Base-by-base conservation (phyloP, 805 yeast genomes). In the Vanderwaltozyma polyspora region DNA sequence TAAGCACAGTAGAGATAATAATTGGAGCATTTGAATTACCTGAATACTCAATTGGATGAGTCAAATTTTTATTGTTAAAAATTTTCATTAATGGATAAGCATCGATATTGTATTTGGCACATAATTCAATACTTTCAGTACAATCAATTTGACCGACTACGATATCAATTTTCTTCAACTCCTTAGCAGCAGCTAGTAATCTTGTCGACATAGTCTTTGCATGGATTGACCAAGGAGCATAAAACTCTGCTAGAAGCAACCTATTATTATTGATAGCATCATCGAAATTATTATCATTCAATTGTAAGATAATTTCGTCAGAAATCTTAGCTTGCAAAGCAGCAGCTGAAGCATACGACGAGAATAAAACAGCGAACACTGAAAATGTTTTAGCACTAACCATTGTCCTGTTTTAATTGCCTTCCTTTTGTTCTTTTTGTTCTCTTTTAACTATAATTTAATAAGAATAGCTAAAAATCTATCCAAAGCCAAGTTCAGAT, bases 151-250 rank as follows among this genome's bases (percentile, higher is more conserved):
- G 61, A 24, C 60, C 55, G 24, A 59, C 50, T 29, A 55, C 58
- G n/a, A 62, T 48, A 32, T 62, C 62, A 40, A 73, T 74, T 25
- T 48, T 49, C 55, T 78, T 73, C 63, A 82, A 74, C 19, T 82
- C 72, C 61, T 80, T 81, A 31, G 94, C 94, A 31, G 94, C 94
- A 45, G 69, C 59, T 32, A 73, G 63, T 44, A 70, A 79, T 58
- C 84, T 77, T 15, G 93, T 93, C 7, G 83, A 89, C 42, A 84
- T 61, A 32, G 70, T 70, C 67, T 85, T 81, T 66, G 96, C 87
- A 66, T 87, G 89, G 9, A 95, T 94, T 68, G 95, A 87, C 96
- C 96, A 87, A 56, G 96, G 94, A 10, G 93, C 93, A 57, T 79
- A 83, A 62, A 84, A 84, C 60, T 84, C 94, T 15, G 87, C 79